Percentiles rank a stretch among this genome's conserved stretches.
Evolutionary conservation across 2,329 filamentous ascomycete genomes (phyloP).

Genomic region (Pseudovirgaria hyperparasitica): DNA sequence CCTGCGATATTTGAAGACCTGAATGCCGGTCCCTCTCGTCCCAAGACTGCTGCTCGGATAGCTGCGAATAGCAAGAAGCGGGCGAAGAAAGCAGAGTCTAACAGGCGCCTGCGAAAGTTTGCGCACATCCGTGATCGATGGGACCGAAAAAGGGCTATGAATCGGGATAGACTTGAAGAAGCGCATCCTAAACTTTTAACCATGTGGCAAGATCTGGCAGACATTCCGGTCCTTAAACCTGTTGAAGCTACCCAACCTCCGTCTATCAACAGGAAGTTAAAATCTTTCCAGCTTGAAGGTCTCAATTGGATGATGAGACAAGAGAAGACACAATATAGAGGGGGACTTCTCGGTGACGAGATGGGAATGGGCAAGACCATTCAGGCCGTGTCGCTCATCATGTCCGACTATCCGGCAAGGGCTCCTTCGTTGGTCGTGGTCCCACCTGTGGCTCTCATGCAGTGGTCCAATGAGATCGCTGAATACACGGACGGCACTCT

Average conservation of each 20-base stretch:
- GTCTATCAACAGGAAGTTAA: constrained; percentile 70
- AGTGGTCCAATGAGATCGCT: constrained; percentile 56
- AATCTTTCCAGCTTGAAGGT: constrained; percentile 88
- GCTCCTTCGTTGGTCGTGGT: constrained; percentile 78
- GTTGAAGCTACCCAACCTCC: constrained; percentile 56
- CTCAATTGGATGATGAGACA: constrained; percentile 90
- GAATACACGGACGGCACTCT: constrained; percentile 75
- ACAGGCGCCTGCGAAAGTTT: constrained; percentile 10
- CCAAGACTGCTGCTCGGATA: background rate
- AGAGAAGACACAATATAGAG: constrained; percentile 74
- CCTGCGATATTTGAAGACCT: too few species aligned
- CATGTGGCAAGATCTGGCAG: constrained; percentile 73
- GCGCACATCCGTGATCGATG: constrained; percentile 24
- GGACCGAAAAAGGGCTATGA: constrained; percentile 36
- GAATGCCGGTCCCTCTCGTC: constrained; percentile 1
- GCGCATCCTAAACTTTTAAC: constrained; percentile 67
- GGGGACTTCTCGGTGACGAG: constrained; percentile 86
- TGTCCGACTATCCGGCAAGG: constrained; percentile 87
- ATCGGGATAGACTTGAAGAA: constrained; percentile 53
- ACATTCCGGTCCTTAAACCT: constrained; percentile 52
- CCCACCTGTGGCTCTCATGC: constrained; percentile 87
- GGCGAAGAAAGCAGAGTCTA: constrained; percentile 9
- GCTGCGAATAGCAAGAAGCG: background rate
- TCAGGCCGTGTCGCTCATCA: constrained; percentile 91
- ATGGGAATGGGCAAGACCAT: constrained; percentile 99